A percentile compares a stretch with the other conserved stretches of the same genome.
Evolutionary conservation across 2,329 filamentous ascomycete species (phyloP).

Genomic region (Teratosphaeria pseudoeucalypti): DNA sequence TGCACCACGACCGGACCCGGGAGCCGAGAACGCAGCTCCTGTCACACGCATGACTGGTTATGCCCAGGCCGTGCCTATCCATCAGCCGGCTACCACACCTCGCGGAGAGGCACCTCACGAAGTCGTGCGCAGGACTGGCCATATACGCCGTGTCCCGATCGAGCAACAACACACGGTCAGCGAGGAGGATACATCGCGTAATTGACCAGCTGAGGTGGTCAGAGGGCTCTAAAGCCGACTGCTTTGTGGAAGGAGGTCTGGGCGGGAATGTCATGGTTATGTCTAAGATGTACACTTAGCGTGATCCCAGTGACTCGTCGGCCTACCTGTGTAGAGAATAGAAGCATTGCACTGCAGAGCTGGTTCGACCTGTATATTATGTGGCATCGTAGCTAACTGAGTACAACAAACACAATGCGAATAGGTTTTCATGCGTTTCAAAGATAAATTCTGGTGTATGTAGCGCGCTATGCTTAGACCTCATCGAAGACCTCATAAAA

Average conservation of each 20-base stretch:
- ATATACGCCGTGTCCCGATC: not conserved
- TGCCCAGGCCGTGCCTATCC: not conserved
- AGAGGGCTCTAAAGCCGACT: too few species aligned
- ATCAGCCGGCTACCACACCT: not conserved
- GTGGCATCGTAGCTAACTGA: not conserved
- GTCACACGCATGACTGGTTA: not conserved
- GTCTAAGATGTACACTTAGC: not conserved
- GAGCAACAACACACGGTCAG: not conserved
- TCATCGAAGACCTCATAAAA: conserved; percentile 72
- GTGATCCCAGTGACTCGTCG: not conserved
- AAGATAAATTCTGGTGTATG: not conserved
- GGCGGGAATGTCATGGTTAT: not conserved
- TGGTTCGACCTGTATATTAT: not conserved
- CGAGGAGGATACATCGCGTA: not conserved
- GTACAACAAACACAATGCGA: too few species aligned
- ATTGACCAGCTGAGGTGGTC: not conserved
- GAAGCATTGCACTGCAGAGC: not conserved
- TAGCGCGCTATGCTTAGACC: not conserved
- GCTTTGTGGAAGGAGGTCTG: too few species aligned
- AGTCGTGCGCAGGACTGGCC: not conserved
- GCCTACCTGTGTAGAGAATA: not conserved
- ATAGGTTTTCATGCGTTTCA: not conserved
- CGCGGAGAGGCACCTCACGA: not conserved
- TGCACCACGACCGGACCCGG: not conserved
- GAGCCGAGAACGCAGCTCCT: not conserved